A percentile compares a stretch with the other conserved stretches of the same genome.
phyloP scores from a whole-genome alignment of 345 rosid genomes.

The Salix exigua region DNA sequence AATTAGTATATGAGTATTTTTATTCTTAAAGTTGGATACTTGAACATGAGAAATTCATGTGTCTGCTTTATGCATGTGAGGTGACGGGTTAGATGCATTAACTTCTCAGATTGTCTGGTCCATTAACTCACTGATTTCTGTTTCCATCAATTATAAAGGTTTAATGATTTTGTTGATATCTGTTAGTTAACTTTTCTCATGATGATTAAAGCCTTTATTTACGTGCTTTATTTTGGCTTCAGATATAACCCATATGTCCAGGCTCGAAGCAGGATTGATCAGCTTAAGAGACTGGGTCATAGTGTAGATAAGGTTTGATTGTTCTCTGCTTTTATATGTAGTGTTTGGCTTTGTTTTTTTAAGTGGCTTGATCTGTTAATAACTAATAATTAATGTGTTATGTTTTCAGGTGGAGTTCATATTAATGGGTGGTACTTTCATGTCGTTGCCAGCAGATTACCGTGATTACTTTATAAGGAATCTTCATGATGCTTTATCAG shows the following conservation, averaged over 20 bases:
- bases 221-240: constrained; percentile 10
- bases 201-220: not conserved
- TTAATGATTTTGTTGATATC: not conserved
- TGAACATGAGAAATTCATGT: not conserved
- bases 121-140: not conserved
- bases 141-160: not conserved
- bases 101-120: not conserved
- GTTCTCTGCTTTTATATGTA: not conserved
- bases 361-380: not conserved
- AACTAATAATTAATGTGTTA: constrained; percentile 5
- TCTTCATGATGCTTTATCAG: constrained; percentile 97
- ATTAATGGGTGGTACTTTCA: constrained; percentile 97
- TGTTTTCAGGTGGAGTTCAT: constrained; percentile 86
- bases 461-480: constrained; percentile 89
- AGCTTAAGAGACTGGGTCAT: constrained; percentile 97
- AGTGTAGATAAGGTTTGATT: constrained; percentile 84
- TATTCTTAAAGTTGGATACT: not conserved
- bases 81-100: not conserved
- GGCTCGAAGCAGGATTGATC: constrained; percentile 97
- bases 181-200: not conserved
- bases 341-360: not conserved
- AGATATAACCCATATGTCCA: constrained; percentile 97
- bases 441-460: constrained; percentile 94
- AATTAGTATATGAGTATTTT: not conserved
- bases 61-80: not conserved